phyloP scores from a whole-genome alignment of 202 grass and related monocot genomes.

The Hordeum pubiflorum region DNA sequence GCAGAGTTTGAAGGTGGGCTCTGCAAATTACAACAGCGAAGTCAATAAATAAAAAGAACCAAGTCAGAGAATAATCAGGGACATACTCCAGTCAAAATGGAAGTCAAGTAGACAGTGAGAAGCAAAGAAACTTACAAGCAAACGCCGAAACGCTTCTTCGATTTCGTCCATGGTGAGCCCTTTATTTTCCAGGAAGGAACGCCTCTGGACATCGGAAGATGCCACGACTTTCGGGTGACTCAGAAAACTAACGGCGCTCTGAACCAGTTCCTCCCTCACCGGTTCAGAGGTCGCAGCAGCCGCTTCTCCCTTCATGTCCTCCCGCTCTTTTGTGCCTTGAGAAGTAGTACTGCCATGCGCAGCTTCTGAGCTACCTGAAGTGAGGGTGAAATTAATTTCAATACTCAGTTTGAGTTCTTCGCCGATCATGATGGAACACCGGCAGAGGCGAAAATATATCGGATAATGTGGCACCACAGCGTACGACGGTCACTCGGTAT shows the following conservation, averaged over 20 bases:
- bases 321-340: not conserved
- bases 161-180: conserved; percentile 85
- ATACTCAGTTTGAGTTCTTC: not conserved
- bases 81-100: not conserved
- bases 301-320: not conserved
- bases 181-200: conserved; percentile 85
- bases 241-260: conserved; percentile 73
- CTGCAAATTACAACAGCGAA: not conserved
- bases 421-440: not conserved
- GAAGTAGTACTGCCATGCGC: not conserved
- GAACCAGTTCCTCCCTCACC: conserved; percentile 78
- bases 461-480: not conserved
- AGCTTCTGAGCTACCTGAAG: conserved; percentile 21
- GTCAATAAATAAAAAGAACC: not conserved
- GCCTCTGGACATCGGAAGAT: conserved; percentile 58
- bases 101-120: not conserved
- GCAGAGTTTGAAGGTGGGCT: conserved; percentile 3
- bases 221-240: conserved; percentile 65
- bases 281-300: conserved; percentile 24
- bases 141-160: conserved; percentile 71
- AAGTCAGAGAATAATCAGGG: not conserved
- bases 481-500: not conserved
- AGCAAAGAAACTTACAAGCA: conserved; percentile 38
- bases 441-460: not conserved
- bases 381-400: not conserved